A percentile compares a stretch with the other conserved stretches of the same genome.
phyloP scores from a whole-genome alignment of 1,284 basidiomycete species.

The Ustilago crameri region DNA sequence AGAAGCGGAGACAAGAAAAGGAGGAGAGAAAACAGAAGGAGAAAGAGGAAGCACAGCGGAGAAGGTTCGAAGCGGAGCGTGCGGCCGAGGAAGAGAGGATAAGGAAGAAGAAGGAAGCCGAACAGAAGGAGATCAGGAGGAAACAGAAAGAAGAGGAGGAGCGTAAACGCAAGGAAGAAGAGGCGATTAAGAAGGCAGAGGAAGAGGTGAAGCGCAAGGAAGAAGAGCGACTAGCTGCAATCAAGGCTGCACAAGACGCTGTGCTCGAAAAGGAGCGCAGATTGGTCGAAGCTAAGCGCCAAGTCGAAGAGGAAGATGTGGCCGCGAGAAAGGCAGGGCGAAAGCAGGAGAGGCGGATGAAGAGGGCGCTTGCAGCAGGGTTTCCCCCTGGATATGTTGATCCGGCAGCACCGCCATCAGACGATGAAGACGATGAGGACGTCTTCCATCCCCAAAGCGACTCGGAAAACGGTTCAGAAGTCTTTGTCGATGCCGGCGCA shows the following conservation, averaged over 20 bases:
- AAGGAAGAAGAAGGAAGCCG: conserved; percentile 29
- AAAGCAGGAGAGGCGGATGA: conserved; percentile 29
- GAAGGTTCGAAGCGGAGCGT: conserved; percentile 25
- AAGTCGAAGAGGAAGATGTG: conserved; percentile 44
- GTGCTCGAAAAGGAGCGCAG: conserved; percentile 36
- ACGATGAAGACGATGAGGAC: conserved; percentile 30
- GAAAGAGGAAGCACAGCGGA: conserved; percentile 25
- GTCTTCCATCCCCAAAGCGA: conserved; percentile 5
- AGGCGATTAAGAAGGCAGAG: conserved; percentile 18
- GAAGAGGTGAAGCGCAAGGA: conserved; percentile 31
- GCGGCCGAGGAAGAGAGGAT: conserved; percentile 24
- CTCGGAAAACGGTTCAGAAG: conserved; percentile 33
- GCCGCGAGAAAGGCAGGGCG: conserved; percentile 39
- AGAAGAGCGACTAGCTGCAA: conserved; percentile 36
- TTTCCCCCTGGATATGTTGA: conserved; percentile 31
- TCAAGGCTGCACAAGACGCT: conserved; percentile 31
- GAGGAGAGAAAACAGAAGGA: conserved; percentile 6
- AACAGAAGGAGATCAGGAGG: conserved; percentile 19
- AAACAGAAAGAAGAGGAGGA: conserved; percentile 27
- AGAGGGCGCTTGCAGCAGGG: conserved; percentile 31
- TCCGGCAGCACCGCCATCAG: conserved; percentile 24
- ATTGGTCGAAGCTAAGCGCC: conserved; percentile 45
- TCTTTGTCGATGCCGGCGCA: conserved; percentile 37
- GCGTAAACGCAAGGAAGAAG: conserved; percentile 19
- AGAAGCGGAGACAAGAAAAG: conserved; percentile 11